Conservation (phyloP, 805 yeast genomes). For the Kodamaea jinghongensis region DNA sequence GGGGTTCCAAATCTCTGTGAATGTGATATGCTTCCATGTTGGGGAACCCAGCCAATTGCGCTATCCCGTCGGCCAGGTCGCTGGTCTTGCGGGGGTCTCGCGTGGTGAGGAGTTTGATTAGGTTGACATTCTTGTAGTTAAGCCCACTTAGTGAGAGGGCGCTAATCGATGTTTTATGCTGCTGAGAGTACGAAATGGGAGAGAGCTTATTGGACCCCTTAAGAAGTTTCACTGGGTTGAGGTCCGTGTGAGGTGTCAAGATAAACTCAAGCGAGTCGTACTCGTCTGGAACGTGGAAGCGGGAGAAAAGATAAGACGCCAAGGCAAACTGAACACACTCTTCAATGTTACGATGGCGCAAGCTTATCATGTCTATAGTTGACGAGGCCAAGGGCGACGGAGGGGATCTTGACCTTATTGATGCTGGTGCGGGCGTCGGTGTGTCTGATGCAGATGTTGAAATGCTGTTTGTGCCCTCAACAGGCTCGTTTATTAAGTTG, state of each 20-base stretch:
- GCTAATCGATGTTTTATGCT: constrained; percentile 23
- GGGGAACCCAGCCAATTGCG: constrained; percentile 24
- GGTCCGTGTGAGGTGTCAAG: constrained; percentile 2
- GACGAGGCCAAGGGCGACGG: no score
- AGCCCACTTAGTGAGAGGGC: constrained; percentile 19
- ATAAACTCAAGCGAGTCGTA: constrained; percentile 20
- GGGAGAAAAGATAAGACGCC: constrained; percentile 25
- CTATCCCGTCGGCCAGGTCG: constrained; percentile 14
- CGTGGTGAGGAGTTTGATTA: constrained; percentile 18
- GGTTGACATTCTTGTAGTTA: constrained; percentile 18
- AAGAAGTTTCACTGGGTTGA: constrained; percentile 20
- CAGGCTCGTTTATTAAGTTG: no score
- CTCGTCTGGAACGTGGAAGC: constrained; percentile 29
- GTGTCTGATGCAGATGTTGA: no score
- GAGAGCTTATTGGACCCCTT: constrained; percentile 24
- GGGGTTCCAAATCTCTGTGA: constrained; percentile 24
- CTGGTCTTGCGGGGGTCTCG: constrained; percentile 4
- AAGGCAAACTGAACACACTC: constrained; percentile 27
- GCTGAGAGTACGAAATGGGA: constrained; percentile 25
- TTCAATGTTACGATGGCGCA: constrained; percentile 16
- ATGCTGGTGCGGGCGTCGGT: no score
- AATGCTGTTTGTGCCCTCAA: no score
- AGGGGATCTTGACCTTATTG: background rate
- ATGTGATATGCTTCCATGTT: constrained; percentile 17
- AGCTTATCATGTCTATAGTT: background rate